Evolutionary conservation across 1,284 basidiomycete genomes (phyloP).

Genomic region (Pholiota adiposa): DNA sequence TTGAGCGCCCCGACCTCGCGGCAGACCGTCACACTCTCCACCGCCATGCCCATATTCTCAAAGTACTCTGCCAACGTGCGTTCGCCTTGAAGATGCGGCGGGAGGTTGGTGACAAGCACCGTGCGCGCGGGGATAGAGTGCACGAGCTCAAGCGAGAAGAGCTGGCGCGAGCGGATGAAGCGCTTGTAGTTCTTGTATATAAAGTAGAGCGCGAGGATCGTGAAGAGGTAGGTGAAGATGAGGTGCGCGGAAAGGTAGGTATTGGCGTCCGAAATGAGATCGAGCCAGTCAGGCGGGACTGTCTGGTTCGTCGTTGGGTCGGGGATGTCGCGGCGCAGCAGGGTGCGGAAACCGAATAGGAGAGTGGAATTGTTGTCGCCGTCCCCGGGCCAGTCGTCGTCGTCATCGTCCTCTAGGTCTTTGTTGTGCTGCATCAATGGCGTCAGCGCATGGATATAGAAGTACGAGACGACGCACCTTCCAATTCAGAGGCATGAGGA

Average conservation of each 20-base stretch:
- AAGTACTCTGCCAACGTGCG: conserved; percentile 92
- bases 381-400: conserved; percentile 52
- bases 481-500: conserved; percentile 91
- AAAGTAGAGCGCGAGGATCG: conserved; percentile 82
- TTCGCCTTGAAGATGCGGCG: conserved; percentile 83
- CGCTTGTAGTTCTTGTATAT: conserved; percentile 89
- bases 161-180: conserved; percentile 91
- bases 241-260: conserved; percentile 89
- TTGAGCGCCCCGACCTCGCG: conserved; percentile 85
- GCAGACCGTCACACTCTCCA: conserved; percentile 91
- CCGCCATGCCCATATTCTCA: conserved; percentile 79
- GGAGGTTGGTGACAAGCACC: conserved; percentile 86
- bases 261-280: conserved; percentile 85
- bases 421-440: conserved; percentile 47
- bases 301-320: conserved; percentile 34
- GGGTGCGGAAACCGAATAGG: conserved; percentile 32
- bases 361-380: conserved; percentile 23
- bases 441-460: not conserved
- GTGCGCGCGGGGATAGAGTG: conserved; percentile 96
- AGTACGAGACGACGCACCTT: conserved; percentile 50
- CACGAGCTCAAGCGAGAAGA: conserved; percentile 92
- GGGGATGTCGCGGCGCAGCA: conserved; percentile 18
- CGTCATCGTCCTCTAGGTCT: conserved; percentile 73
- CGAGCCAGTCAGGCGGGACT: conserved; percentile 69
- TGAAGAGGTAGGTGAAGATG: conserved; percentile 93